A percentile compares a stretch with the other conserved stretches of the same genome.
Evolutionary conservation across 345 rosid species (phyloP).

Genomic region (Lepidium africanum): DNA sequence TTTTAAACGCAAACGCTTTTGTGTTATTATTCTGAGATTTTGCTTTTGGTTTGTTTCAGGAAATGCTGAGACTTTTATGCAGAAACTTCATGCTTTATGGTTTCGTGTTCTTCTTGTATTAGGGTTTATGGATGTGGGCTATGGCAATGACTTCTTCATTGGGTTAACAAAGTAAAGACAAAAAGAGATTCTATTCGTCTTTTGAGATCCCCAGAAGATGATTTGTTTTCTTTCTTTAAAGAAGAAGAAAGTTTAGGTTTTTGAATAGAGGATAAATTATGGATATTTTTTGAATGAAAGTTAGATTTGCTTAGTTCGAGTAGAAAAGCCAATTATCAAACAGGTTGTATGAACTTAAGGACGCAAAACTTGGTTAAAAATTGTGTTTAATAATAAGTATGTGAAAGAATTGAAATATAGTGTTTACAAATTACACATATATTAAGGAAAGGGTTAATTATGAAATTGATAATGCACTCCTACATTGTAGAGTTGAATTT

Average conservation of each 20-base stretch:
- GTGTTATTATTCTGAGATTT: conserved; percentile 5
- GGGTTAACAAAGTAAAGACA: conserved; percentile 33
- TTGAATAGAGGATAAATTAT: background rate
- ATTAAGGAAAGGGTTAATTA: conserved; percentile 24
- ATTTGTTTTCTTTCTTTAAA: background rate
- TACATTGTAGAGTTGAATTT: background rate
- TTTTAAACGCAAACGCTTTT: background rate
- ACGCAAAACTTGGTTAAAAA: background rate
- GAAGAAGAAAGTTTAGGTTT: conserved; percentile 5
- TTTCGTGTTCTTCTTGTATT: conserved; percentile 45
- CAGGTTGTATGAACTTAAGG: background rate
- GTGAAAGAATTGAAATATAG: background rate
- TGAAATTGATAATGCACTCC: background rate
- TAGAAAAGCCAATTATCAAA: background rate
- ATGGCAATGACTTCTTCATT: conserved; percentile 58
- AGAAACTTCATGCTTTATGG: conserved; percentile 32
- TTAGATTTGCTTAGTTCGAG: background rate
- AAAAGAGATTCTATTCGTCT: background rate
- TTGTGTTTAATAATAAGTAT: background rate
- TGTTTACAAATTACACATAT: background rate
- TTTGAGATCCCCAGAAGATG: background rate
- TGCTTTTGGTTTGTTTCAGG: conserved; percentile 30
- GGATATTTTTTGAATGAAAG: background rate
- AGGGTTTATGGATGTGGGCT: conserved; percentile 51
- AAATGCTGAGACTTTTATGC: conserved; percentile 20